Percentiles rank a stretch among this genome's conserved stretches.
phyloP scores from a whole-genome alignment of 2,329 filamentous ascomycete genomes.

The Cladosporium halotolerans region DNA sequence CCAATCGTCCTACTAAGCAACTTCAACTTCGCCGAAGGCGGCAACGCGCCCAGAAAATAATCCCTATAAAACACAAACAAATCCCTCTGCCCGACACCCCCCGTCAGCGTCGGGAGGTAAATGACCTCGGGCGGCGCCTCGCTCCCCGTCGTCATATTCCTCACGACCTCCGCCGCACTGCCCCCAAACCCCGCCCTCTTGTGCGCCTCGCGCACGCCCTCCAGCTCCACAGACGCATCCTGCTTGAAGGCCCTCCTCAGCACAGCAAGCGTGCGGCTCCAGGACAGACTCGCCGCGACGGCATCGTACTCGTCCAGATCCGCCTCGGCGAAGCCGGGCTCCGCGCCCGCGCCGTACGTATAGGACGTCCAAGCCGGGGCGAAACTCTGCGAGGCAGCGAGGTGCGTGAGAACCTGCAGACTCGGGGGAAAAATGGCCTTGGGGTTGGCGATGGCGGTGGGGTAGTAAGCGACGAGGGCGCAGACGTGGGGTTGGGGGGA shows the following conservation, averaged over 20 bases:
- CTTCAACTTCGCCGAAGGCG: constrained; percentile 48
- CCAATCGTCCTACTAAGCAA: constrained; percentile 52
- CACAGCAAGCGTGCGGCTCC: constrained; percentile 35
- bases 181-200: constrained; percentile 20
- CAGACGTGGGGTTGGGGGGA: constrained; percentile 37
- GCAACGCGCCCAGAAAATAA: constrained; percentile 49
- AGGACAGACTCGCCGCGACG: constrained; percentile 37
- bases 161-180: constrained; percentile 26
- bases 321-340: constrained; percentile 38
- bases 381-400: constrained; percentile 33
- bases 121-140: constrained; percentile 24
- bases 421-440: constrained; percentile 32
- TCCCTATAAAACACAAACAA: constrained; percentile 49
- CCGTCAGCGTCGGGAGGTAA: constrained; percentile 39
- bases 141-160: constrained; percentile 23
- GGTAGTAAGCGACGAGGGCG: constrained; percentile 40
- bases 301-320: constrained; percentile 34
- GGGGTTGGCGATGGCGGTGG: constrained; percentile 31
- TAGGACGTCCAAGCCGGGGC: constrained; percentile 36
- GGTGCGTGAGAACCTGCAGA: constrained; percentile 33
- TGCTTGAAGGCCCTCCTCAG: constrained; percentile 29
- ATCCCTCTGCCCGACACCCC: constrained; percentile 37
- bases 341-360: constrained; percentile 30
- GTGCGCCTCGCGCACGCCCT: constrained; percentile 33
- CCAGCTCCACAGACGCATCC: constrained; percentile 18